Evolutionary conservation across 2,329 filamentous ascomycete species (phyloP).

Genomic region (Grosmannia penicillata): DNA sequence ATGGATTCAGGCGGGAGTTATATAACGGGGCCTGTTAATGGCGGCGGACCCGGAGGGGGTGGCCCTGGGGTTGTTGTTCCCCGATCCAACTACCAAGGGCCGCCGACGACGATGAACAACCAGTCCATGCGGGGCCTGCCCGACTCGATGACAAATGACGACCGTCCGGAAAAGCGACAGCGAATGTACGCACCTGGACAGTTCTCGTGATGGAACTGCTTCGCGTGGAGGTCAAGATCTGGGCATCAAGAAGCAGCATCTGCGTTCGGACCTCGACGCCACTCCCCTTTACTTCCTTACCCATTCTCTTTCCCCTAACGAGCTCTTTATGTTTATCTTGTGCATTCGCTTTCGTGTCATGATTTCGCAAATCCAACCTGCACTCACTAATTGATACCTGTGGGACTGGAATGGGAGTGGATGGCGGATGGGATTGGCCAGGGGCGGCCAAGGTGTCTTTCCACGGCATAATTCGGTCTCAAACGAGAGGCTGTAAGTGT

Average conservation of each 20-base stretch:
- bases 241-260: too few species aligned
- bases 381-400: conserved; percentile 8
- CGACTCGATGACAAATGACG: conserved; percentile 20
- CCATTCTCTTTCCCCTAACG: not conserved
- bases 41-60: conserved; percentile 13
- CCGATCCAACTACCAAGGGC: conserved; percentile 9
- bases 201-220: not conserved
- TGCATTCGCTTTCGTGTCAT: not conserved
- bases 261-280: too few species aligned
- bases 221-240: too few species aligned
- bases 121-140: conserved; percentile 18
- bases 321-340: not conserved
- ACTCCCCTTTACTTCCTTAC: not conserved
- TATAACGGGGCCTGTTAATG: conserved; percentile 26
- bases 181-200: conserved; percentile 26
- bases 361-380: conserved; percentile 1
- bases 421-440: not conserved
- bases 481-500: not conserved
- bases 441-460: not conserved
- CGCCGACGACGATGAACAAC: conserved; percentile 16
- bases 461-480: not conserved
- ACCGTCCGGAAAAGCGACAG: conserved; percentile 37
- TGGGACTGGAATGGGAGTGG: conserved; percentile 1
- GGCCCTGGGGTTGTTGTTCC: conserved; percentile 13
- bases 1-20: conserved; percentile 31